Conservation (phyloP, 768 basidiomycete species). For the Suillus subluteus region DNA sequence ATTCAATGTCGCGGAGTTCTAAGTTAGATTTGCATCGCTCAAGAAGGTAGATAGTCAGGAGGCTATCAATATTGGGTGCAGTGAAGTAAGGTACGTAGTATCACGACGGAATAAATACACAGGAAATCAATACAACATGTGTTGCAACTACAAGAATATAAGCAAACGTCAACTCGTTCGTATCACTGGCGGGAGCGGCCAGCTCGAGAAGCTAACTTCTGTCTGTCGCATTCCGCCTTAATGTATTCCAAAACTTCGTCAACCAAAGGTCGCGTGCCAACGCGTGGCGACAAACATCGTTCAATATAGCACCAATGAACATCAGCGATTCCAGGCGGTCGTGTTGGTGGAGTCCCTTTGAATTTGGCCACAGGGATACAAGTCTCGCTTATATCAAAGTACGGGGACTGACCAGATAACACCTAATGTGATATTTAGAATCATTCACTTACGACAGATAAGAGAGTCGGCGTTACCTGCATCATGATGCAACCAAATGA, state of each 20-base stretch:
- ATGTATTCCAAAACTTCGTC: background rate
- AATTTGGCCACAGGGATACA: background rate
- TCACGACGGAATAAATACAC: background rate
- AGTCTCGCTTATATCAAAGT: background rate
- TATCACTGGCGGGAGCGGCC: background rate
- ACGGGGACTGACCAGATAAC: background rate
- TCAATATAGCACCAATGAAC: background rate
- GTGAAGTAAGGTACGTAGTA: too few relatives aligned
- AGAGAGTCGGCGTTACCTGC: background rate
- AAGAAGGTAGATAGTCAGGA: too few relatives aligned
- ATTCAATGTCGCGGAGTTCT: background rate
- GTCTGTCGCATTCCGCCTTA: background rate
- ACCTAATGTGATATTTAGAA: background rate
- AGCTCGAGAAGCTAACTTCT: background rate
- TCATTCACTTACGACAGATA: background rate
- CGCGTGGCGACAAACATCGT: background rate
- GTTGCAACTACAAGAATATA: background rate
- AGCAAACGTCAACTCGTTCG: background rate
- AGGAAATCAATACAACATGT: background rate
- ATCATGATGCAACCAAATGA: conserved; percentile 12
- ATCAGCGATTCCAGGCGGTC: background rate
- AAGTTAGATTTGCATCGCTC: background rate
- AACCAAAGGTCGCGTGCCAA: background rate
- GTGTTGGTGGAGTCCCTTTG: background rate
- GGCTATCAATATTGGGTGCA: too few relatives aligned